phyloP scores from a whole-genome alignment of 306 rosid genomes.

The Fagus crenata region DNA sequence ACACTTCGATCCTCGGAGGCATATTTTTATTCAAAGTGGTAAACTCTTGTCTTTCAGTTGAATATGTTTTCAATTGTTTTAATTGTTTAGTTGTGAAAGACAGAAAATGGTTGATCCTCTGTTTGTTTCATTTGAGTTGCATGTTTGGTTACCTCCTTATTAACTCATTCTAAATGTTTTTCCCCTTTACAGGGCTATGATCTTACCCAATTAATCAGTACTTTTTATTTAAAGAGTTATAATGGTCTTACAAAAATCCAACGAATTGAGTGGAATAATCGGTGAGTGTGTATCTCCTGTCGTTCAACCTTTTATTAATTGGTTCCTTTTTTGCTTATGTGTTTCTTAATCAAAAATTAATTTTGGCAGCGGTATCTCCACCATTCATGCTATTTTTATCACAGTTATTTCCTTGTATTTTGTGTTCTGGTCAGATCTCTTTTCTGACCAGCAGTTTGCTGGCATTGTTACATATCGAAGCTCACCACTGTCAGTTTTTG shows the following conservation, averaged over 20 bases:
- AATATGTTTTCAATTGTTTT: neutral
- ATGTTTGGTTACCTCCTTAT: neutral
- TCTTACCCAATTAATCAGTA: conserved; percentile 51
- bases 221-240: conserved; percentile 50
- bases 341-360: conserved; percentile 24
- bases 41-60: conserved; percentile 6
- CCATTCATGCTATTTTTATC: conserved; percentile 59
- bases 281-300: conserved; percentile 37
- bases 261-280: conserved; percentile 59
- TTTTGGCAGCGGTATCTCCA: conserved; percentile 57
- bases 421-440: conserved; percentile 66
- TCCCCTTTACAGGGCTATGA: conserved; percentile 45
- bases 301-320: neutral
- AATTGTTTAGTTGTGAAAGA: neutral
- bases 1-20: conserved; percentile 52
- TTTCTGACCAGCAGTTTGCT: conserved; percentile 52
- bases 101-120: neutral
- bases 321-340: neutral
- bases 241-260: conserved; percentile 57
- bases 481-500: conserved; percentile 47
- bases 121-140: neutral
- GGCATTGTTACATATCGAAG: conserved; percentile 53
- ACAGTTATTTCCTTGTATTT: conserved; percentile 49
- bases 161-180: conserved; percentile 1
- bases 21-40: conserved; percentile 58